Evolutionary conservation across 192 early-diverging fungal species (phyloP).

Genomic region (Chytriomyces sp.): DNA sequence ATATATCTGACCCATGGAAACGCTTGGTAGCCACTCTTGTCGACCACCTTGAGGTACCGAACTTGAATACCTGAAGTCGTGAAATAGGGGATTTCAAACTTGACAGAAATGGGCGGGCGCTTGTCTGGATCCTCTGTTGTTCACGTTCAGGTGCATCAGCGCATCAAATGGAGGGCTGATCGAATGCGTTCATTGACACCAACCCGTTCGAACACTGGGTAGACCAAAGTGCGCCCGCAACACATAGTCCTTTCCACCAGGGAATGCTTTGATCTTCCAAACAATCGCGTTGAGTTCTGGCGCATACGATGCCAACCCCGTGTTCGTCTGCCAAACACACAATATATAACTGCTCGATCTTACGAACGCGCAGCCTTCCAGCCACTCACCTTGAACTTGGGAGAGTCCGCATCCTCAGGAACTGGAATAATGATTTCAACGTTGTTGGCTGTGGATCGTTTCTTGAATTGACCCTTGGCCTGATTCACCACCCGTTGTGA

Average conservation of each 20-base stretch:
- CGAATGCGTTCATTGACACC: too few relatives aligned
- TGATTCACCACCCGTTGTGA: too few relatives aligned
- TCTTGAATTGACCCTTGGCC: constrained; percentile 97
- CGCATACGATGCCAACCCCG: constrained; percentile 88
- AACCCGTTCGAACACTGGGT: constrained; percentile 61
- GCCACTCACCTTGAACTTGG: constrained; percentile 87
- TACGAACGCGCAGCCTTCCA: too few relatives aligned
- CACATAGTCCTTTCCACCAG: constrained; percentile 95
- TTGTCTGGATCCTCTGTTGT: constrained; percentile 81
- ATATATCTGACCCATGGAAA: constrained; percentile 99
- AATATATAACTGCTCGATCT: too few relatives aligned
- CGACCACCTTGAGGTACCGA: constrained; percentile 96
- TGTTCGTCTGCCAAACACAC: constrained; percentile 57
- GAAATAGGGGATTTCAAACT: constrained; percentile 76
- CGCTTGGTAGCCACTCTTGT: constrained; percentile 93
- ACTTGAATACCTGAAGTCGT: constrained; percentile 95
- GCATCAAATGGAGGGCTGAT: too few relatives aligned
- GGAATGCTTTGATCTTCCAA: constrained; percentile 99
- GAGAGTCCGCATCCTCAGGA: constrained; percentile 94
- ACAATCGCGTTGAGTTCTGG: constrained; percentile 92
- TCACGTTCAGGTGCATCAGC: too few relatives aligned
- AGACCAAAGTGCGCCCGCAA: constrained; percentile 65
- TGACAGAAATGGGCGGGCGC: constrained; percentile 92
- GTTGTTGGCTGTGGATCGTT: constrained; percentile 94
- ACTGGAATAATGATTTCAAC: constrained; percentile 98